Percentiles rank a stretch among this genome's conserved stretches.
Evolutionary conservation across 176 grass and related monocot genomes (phyloP).

Genomic region (Avena eriantha): DNA sequence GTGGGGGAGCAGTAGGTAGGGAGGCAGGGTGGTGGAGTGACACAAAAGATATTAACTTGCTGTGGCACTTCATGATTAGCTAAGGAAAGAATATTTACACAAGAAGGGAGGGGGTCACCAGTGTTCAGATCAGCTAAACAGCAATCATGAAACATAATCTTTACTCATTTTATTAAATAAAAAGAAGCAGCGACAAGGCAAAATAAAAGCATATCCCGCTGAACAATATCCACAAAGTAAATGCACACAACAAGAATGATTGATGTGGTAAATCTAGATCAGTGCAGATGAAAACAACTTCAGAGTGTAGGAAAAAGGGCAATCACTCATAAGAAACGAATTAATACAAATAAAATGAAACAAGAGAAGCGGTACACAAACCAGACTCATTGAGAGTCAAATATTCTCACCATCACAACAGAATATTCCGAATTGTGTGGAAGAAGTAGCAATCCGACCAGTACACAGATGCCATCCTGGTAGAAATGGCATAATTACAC

Average conservation of each 20-base stretch:
- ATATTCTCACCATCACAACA: constrained; percentile 22
- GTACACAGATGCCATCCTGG: constrained; percentile 3
- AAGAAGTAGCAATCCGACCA: constrained; percentile 23
- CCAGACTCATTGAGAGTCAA: constrained; percentile 20
- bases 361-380: constrained; percentile 21
- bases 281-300: not conserved
- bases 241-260: not conserved
- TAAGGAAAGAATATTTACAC: not conserved
- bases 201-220: constrained; percentile 3
- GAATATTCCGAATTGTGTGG: constrained; percentile 45
- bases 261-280: not conserved
- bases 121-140: not conserved
- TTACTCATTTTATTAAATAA: not conserved
- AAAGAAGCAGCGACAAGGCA: not conserved
- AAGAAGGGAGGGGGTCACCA: not conserved
- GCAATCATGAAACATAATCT: constrained; percentile 3
- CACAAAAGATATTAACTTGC: not conserved
- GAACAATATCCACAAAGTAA: constrained; percentile 4
- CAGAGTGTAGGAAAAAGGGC: not conserved
- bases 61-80: not conserved
- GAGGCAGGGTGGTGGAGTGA: not conserved
- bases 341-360: not conserved
- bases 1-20: not conserved
- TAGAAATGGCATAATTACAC: constrained; percentile 24
- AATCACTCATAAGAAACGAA: constrained; percentile 7